Percentiles rank a stretch among this genome's conserved stretches.
Evolutionary conservation across 2,329 filamentous ascomycete genomes (phyloP).

Genomic region (Pseudocercospora crystallina): DNA sequence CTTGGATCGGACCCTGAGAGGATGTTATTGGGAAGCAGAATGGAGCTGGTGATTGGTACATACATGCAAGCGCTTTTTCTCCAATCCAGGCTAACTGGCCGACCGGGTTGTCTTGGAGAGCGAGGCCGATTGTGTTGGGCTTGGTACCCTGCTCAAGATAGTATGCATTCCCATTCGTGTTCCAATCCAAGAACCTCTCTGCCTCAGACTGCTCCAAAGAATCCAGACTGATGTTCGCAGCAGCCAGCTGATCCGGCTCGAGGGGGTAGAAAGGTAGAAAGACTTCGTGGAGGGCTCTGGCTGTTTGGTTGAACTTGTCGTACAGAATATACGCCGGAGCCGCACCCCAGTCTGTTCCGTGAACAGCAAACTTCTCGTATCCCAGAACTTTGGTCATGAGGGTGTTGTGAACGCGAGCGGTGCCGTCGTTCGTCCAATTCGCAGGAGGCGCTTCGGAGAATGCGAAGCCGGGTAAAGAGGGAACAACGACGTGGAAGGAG

Average conservation of each 20-base stretch:
- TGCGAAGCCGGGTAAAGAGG: slow-evolving; percentile 57
- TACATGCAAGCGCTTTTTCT: slow-evolving; percentile 35
- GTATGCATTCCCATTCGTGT: slow-evolving; percentile 33
- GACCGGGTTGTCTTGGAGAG: slow-evolving; percentile 43
- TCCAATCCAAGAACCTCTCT: slow-evolving; percentile 35
- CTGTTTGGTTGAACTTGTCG: slow-evolving; percentile 34
- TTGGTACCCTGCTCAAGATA: slow-evolving; percentile 7
- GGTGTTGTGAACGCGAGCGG: slow-evolving; percentile 38
- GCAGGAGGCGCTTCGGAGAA: slow-evolving; percentile 42
- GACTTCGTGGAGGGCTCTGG: slow-evolving; percentile 42
- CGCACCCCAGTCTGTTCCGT: slow-evolving; percentile 44
- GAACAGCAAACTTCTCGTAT: slow-evolving; percentile 39
- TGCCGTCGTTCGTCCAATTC: slow-evolving; percentile 39
- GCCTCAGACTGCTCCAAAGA: slow-evolving; percentile 28
- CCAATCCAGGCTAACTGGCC: slow-evolving; percentile 47
- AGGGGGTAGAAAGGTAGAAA: slow-evolving; percentile 36
- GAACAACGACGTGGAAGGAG: slow-evolving; percentile 59
- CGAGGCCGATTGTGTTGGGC: slow-evolving; percentile 43
- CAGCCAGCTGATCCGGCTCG: slow-evolving; percentile 28
- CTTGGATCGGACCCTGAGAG: slow-evolving; percentile 27
- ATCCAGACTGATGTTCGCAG: slow-evolving; percentile 29
- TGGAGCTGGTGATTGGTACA: background rate
- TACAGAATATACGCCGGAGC: slow-evolving; percentile 41
- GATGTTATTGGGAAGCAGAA: background rate
- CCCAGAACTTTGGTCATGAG: slow-evolving; percentile 43